Evolutionary conservation across 106 monocot genomes (phyloP).

Genomic region (Alisma plantagoaquatica): DNA sequence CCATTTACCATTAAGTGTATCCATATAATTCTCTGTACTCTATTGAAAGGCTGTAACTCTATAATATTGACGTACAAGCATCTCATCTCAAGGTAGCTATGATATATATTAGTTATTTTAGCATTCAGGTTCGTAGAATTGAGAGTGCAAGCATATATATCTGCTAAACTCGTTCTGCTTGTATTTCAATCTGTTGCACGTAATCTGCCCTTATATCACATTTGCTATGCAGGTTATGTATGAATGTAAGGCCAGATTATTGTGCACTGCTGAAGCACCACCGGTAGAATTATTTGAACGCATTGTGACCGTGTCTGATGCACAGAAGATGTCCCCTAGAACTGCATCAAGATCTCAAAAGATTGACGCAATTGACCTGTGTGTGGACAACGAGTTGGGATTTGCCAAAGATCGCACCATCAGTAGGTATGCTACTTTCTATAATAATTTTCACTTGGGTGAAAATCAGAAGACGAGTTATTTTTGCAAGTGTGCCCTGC

Average conservation of each 20-base stretch:
- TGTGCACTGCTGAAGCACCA: constrained; percentile 77
- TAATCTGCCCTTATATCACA: background rate
- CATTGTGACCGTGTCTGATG: constrained; percentile 70
- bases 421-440: constrained; percentile 70
- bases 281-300: constrained; percentile 61
- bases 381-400: constrained; percentile 96
- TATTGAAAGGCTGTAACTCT: too few relatives aligned
- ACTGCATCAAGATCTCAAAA: constrained; percentile 68
- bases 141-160: background rate
- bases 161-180: too few relatives aligned
- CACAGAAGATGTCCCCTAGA: constrained; percentile 61
- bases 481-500: too few relatives aligned
- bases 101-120: too few relatives aligned
- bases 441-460: too few relatives aligned
- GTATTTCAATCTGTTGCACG: background rate
- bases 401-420: constrained; percentile 96
- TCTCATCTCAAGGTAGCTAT: too few relatives aligned
- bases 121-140: background rate
- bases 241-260: constrained; percentile 61
- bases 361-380: constrained; percentile 68
- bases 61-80: too few relatives aligned
- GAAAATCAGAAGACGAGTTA: too few relatives aligned
- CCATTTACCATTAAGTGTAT: too few relatives aligned
- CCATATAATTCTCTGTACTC: too few relatives aligned
- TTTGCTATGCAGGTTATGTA: constrained; percentile 74